Percentiles rank a stretch among this genome's conserved stretches.
Conservation (phyloP, 2,329 filamentous ascomycete species). For the Epichloe uncinata region DNA sequence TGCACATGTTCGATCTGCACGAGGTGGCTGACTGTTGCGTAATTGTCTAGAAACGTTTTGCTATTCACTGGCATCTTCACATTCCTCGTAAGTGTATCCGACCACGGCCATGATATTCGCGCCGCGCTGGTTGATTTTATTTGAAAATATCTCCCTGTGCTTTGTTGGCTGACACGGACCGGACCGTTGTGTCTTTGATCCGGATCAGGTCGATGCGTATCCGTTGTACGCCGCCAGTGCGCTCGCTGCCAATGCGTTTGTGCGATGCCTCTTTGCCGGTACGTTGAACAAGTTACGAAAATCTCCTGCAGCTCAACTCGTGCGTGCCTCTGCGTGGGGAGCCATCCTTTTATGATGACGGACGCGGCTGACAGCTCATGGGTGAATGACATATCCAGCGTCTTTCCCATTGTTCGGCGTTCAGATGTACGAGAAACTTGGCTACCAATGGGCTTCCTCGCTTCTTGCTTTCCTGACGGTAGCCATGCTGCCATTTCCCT, state of each 20-base stretch:
- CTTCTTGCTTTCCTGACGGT: constrained; percentile 48
- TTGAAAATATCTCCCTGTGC: no score
- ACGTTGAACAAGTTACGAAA: constrained; percentile 13
- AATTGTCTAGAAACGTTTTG: constrained; percentile 48
- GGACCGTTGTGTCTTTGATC: not conserved
- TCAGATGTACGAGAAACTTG: constrained; percentile 57
- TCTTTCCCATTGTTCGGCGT: constrained; percentile 64
- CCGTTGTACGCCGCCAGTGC: constrained; percentile 63
- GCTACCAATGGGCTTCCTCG: constrained; percentile 56
- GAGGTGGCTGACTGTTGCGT: constrained; percentile 14
- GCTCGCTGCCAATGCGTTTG: constrained; percentile 72
- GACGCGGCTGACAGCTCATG: constrained; percentile 6
- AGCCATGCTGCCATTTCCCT: constrained; percentile 51
- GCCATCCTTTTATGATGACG: not conserved
- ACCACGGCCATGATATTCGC: no score
- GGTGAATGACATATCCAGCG: constrained; percentile 28
- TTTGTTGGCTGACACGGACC: not conserved
- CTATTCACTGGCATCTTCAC: constrained; percentile 79
- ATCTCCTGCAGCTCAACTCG: not conserved
- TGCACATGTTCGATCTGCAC: constrained; percentile 1
- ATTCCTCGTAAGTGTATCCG: constrained; percentile 52
- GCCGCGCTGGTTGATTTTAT: not conserved
- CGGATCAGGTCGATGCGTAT: constrained; percentile 54
- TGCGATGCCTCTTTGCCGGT: constrained; percentile 63
- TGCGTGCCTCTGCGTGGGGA: not conserved